Percentiles rank a stretch among this genome's conserved stretches.
These are phyloP conservation scores for Sordaria brevicollis DNA, from an alignment of 495 filamentous ascomycete species.

Conservation along the genomic window DNA sequence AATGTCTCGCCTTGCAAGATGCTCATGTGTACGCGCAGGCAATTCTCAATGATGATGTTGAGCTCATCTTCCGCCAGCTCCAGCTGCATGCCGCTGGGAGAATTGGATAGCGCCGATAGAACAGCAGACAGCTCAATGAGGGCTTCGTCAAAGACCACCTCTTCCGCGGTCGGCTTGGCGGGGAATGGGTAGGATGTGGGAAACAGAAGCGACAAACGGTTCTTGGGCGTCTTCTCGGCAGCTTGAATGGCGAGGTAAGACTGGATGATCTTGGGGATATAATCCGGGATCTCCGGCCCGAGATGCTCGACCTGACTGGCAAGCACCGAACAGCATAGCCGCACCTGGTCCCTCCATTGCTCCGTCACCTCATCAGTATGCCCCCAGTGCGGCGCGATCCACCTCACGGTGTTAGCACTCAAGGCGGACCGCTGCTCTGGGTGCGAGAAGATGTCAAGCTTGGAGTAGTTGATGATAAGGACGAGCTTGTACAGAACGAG, in stretches of 20 bases:
- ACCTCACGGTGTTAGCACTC: conserved; percentile 72
- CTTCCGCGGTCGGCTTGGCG: conserved; percentile 49
- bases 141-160: conserved; percentile 71
- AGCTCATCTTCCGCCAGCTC: conserved; percentile 68
- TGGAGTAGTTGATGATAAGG: conserved; percentile 80
- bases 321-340: conserved; percentile 82
- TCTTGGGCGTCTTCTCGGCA: conserved; percentile 51
- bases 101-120: conserved; percentile 67
- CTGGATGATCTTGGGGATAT: conserved; percentile 81
- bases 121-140: conserved; percentile 83
- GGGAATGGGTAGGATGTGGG: conserved; percentile 88
- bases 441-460: conserved; percentile 65
- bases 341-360: conserved; percentile 88
- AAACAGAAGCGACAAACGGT: conserved; percentile 74
- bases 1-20: conserved; percentile 87
- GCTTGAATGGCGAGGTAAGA: conserved; percentile 73
- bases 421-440: conserved; percentile 63
- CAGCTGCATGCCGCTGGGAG: conserved; percentile 54
- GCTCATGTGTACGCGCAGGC: conserved; percentile 74
- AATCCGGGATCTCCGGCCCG: conserved; percentile 71
- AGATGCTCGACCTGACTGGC: conserved; percentile 70
- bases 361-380: conserved; percentile 58
- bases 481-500: conserved; percentile 89
- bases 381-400: conserved; percentile 95
- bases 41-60: conserved; percentile 59